Percentiles rank a stretch among this genome's conserved stretches.
Conservation (phyloP, 441 rosid genomes). For the Metrosideros polymorpha region DNA sequence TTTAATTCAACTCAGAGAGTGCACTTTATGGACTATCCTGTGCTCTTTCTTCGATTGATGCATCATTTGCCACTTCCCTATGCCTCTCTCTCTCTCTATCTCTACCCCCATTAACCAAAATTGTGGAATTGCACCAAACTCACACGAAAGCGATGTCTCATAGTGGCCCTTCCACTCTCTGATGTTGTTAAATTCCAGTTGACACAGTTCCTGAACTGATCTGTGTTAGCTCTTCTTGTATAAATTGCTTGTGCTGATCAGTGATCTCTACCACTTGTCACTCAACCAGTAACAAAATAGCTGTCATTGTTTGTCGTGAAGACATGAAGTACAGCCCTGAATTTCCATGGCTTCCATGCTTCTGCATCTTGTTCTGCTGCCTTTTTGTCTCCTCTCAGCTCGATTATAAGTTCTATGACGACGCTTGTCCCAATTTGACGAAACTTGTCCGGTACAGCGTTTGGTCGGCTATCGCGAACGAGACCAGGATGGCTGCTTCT, state of each 20-base stretch:
- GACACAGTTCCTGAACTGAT: background rate
- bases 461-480: constrained; percentile 42
- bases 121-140: constrained; percentile 37
- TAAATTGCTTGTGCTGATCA: constrained; percentile 18
- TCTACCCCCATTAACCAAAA: constrained; percentile 11
- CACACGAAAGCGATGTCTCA: constrained; percentile 10
- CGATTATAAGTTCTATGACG: constrained; percentile 36
- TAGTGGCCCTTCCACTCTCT: constrained; percentile 21
- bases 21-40: background rate
- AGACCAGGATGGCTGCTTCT: constrained; percentile 65
- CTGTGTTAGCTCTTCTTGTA: constrained; percentile 8
- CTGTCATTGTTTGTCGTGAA: background rate
- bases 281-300: background rate
- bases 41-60: background rate
- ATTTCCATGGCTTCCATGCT: constrained; percentile 10
- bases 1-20: constrained; percentile 20
- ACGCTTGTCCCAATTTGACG: constrained; percentile 32
- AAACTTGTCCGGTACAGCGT: constrained; percentile 31
- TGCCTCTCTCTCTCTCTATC: background rate
- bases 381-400: constrained; percentile 35
- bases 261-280: background rate
- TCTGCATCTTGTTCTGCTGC: constrained; percentile 16
- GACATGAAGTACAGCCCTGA: constrained; percentile 18
- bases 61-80: background rate
- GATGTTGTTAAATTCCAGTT: background rate